Evolutionary conservation across 2,329 filamentous ascomycete species (phyloP).

Genomic region (Hawksworthiomyces lignivorus): DNA sequence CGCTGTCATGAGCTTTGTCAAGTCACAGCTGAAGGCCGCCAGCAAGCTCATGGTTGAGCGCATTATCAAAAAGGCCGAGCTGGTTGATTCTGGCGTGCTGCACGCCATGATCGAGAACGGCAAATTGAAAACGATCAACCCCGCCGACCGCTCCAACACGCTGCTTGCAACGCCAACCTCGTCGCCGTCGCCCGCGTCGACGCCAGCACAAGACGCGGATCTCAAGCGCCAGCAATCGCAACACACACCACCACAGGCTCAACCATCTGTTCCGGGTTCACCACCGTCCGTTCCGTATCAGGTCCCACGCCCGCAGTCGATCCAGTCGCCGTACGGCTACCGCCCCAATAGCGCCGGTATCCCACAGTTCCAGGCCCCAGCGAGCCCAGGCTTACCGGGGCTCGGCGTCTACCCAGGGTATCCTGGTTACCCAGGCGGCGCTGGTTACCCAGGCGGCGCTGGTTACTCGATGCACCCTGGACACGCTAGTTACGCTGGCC

Average conservation of each 20-base stretch:
- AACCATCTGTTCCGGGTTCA: constrained; percentile 15
- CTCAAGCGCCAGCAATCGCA: constrained; percentile 14
- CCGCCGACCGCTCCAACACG: constrained; percentile 38
- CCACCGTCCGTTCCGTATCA: constrained; percentile 30
- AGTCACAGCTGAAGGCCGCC: constrained; percentile 57
- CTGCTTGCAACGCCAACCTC: constrained; percentile 1
- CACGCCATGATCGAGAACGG: constrained; percentile 62
- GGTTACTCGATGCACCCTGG: not conserved
- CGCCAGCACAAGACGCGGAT: constrained; percentile 4
- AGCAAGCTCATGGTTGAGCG: constrained; percentile 61
- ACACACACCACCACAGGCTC: not conserved
- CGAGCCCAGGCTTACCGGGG: constrained; percentile 1
- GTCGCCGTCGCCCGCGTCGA: constrained; percentile 18
- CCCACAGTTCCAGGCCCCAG: constrained; percentile 12
- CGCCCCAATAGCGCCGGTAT: constrained; percentile 25
- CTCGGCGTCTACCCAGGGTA: not conserved
- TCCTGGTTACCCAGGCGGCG: constrained; percentile 5
- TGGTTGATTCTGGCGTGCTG: constrained; percentile 58
- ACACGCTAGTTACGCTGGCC: constrained; percentile 8
- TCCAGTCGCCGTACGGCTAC: constrained; percentile 20
- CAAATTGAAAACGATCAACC: constrained; percentile 51
- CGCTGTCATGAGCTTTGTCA: constrained; percentile 57
- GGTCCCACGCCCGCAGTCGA: constrained; percentile 31
- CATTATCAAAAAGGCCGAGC: constrained; percentile 63
- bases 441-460: not conserved